These are phyloP conservation scores for Ramularia collo-cygni DNA, from an alignment of 2,329 filamentous ascomycete species.

Conservation along the genomic window DNA sequence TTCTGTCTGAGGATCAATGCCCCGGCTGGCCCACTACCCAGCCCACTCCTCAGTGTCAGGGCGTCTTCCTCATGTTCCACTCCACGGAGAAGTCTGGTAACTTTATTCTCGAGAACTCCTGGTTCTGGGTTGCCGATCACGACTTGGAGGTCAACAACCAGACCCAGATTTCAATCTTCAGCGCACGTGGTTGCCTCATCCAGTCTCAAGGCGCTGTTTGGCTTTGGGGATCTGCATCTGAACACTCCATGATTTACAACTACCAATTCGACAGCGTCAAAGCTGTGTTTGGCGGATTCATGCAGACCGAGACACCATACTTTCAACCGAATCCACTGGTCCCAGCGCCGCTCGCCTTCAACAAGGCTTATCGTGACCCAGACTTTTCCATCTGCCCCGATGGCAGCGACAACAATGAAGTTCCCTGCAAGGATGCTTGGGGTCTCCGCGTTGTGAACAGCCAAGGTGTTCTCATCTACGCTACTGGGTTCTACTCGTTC, in stretches of 20 bases:
- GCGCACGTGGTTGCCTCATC: constrained; percentile 36
- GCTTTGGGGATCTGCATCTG: constrained; percentile 47
- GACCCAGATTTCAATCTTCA: constrained; percentile 37
- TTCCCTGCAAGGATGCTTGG: constrained; percentile 38
- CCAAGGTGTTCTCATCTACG: constrained; percentile 39
- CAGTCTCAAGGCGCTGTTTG: constrained; percentile 46
- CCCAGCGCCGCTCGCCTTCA: constrained; percentile 48
- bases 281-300: constrained; percentile 46
- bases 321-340: constrained; percentile 47
- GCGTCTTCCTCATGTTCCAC: constrained; percentile 41
- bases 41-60: constrained; percentile 60
- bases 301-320: constrained; percentile 52
- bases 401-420: constrained; percentile 9
- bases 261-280: constrained; percentile 45
- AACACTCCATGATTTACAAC: constrained; percentile 51
- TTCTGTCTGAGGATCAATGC: constrained; percentile 62
- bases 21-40: constrained; percentile 67
- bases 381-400: constrained; percentile 34
- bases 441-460: constrained; percentile 36
- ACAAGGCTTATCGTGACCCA: constrained; percentile 37
- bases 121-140: constrained; percentile 51
- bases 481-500: constrained; percentile 50
- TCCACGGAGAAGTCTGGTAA: constrained; percentile 55
- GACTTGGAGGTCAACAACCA: constrained; percentile 37
- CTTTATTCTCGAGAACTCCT: constrained; percentile 55